phyloP scores from a whole-genome alignment of 2,329 filamentous ascomycete species.

The Tolypocladium ophioglossoides region DNA sequence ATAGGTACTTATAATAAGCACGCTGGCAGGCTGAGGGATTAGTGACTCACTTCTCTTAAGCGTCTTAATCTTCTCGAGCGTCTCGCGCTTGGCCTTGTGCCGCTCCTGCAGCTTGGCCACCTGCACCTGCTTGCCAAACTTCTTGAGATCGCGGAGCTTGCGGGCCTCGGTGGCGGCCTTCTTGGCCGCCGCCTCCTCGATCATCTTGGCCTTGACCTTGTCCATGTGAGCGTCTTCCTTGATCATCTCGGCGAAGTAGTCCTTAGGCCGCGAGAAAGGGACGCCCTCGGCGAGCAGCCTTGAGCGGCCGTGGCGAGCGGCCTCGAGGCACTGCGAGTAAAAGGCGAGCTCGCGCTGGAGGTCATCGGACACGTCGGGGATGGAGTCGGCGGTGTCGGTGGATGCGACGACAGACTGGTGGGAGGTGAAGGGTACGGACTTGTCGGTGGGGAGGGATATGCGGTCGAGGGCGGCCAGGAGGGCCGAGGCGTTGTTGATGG shows the following conservation, averaged over 20 bases:
- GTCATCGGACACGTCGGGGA: slow-evolving; percentile 83
- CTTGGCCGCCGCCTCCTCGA: slow-evolving; percentile 85
- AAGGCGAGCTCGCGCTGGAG: slow-evolving; percentile 86
- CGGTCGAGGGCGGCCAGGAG: slow-evolving; percentile 72
- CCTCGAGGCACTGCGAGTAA: slow-evolving; percentile 79
- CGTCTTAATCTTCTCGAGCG: slow-evolving; percentile 87
- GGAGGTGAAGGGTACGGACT: slow-evolving; percentile 65
- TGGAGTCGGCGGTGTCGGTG: slow-evolving; percentile 52
- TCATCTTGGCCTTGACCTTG: slow-evolving; percentile 84
- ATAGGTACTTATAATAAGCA: neutral
- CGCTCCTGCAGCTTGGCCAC: slow-evolving; percentile 92
- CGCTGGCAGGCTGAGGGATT: neutral
- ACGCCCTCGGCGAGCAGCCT: slow-evolving; percentile 72
- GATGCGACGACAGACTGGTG: slow-evolving; percentile 68
- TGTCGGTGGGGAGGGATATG: slow-evolving; percentile 55
- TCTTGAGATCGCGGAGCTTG: slow-evolving; percentile 90
- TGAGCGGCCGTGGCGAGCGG: slow-evolving; percentile 61
- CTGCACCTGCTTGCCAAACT: slow-evolving; percentile 98
- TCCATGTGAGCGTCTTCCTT: slow-evolving; percentile 98
- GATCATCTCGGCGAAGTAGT: slow-evolving; percentile 99
- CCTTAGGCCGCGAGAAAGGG: slow-evolving; percentile 76
- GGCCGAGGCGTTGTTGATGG: slow-evolving; percentile 92
- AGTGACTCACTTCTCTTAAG: slow-evolving; percentile 80
- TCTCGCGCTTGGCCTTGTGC: slow-evolving; percentile 83
- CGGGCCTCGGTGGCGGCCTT: slow-evolving; percentile 87